Conservation (phyloP, 208 protist genomes). For the Zelonia costaricensis region DNA sequence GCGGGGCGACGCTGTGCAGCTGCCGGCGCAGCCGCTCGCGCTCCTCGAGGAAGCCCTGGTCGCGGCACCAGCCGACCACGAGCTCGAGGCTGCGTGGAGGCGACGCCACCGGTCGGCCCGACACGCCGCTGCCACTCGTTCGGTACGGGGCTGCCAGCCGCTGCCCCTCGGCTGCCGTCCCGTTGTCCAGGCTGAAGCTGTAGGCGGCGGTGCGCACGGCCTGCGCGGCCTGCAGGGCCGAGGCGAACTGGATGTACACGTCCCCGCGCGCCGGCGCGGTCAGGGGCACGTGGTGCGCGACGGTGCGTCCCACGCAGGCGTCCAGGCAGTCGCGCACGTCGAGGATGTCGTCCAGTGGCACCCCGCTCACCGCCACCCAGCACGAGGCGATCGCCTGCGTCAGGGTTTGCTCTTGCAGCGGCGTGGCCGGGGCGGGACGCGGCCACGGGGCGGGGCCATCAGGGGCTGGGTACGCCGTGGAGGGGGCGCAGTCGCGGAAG, state of each 20-base stretch:
- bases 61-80: conserved; percentile 47
- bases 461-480: conserved; percentile 9
- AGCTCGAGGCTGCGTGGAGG: conserved; percentile 26
- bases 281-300: conserved; percentile 45
- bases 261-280: conserved; percentile 15
- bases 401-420: conserved; percentile 2
- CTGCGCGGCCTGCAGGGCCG: conserved; percentile 39
- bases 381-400: conserved; percentile 7
- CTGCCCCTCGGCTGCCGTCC: conserved; percentile 16
- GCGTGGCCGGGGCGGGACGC: background rate
- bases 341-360: conserved; percentile 34
- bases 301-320: conserved; percentile 58
- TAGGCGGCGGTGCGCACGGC: conserved; percentile 40
- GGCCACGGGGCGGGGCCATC: conserved; percentile 8
- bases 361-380: conserved; percentile 63
- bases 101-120: background rate
- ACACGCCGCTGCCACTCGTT: too few species aligned
- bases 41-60: conserved; percentile 41
- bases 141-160: background rate
- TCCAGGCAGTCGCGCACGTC: conserved; percentile 82
- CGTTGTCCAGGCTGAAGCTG: conserved; percentile 33
- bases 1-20: background rate
- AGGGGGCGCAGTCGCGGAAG: conserved; percentile 17
- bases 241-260: conserved; percentile 69
- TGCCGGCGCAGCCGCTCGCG: conserved; percentile 26